Evolutionary conservation across 2,329 filamentous ascomycete species (phyloP), one percentile per base, ranked within the genome.

Genomic region (Claviceps fusiformis): DNA sequence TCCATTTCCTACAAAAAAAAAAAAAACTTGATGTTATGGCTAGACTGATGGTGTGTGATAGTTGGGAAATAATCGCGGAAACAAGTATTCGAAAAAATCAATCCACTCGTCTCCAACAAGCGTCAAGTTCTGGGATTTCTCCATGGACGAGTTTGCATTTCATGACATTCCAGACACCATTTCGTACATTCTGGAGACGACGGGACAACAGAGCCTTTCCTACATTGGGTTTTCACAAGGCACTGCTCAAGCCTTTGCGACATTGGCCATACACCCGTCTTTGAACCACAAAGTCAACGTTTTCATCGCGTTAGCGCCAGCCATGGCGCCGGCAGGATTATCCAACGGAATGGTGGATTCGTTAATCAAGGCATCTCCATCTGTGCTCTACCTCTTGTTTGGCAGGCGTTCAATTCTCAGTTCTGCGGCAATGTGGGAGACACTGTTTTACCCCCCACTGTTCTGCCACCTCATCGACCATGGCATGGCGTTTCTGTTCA

Each of bases 41-140:
- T n/a, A 11, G n/a, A 19, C 50, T 50, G 9, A 50, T 29, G 6
- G 7, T n/a, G 6, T 17, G 3, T 11, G 27, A 9, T 47, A 87
- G 88, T 77, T 98, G 59, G 93, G 93, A 52, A 98, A 98, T 70
- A 98, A 98, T 65, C 85, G 93, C 41, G 93, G 93, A 52, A 98
- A 98, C 78, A 98, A 98, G 68, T 98, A 98, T 72, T 95, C 90
- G 49, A 98, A 97, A 70, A 98, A 98, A 72, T 91, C 85, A 2
- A 81, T 91, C 53, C 79, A 85, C 57, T 75, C 77, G 59, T 85
- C 89, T 0, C 91, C 93, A 0, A 85, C 82, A 0, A 85, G 87
- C 2, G 73, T 78, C 43, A 77, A 81, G 15, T 98, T 98, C 69
- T 98, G 93, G 93, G 86, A 96, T 68, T 98, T 98, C 67, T 95